Percentiles rank a stretch among this genome's conserved stretches.
phyloP scores from a whole-genome alignment of 192 early-diverging fungal genomes.

The Polychytrium aggregatum region DNA sequence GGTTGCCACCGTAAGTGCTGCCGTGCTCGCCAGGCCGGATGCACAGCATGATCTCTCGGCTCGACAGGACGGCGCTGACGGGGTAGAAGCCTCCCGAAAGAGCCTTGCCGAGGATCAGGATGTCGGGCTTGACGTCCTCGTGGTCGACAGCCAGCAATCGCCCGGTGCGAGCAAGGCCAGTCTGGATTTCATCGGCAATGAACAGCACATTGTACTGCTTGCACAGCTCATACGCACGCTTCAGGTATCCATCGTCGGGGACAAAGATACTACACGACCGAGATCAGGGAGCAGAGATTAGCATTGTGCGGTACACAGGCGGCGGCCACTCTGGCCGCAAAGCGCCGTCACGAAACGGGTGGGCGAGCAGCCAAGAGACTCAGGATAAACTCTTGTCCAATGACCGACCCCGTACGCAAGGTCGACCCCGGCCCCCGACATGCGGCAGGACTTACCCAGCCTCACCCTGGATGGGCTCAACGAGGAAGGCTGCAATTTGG shows the following conservation, averaged over 20 bases:
- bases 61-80: conserved; percentile 84
- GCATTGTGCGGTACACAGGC: no score
- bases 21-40: conserved; percentile 76
- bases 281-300: conserved; percentile 1
- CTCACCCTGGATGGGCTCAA: conserved; percentile 99
- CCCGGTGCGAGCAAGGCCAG: conserved; percentile 88
- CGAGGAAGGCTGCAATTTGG: conserved; percentile 84
- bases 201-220: conserved; percentile 95
- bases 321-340: no score
- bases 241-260: conserved; percentile 86
- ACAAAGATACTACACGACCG: conserved; percentile 64
- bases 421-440: background rate
- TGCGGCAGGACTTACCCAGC: conserved; percentile 50
- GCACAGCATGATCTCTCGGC: conserved; percentile 43
- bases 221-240: conserved; percentile 79
- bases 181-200: conserved; percentile 98
- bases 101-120: conserved; percentile 96
- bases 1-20: conserved; percentile 95
- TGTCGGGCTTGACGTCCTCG: conserved; percentile 84
- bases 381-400: no score
- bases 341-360: no score
- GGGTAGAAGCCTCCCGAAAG: conserved; percentile 95
- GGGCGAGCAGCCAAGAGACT: no score
- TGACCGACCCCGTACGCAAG: no score
- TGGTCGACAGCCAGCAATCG: conserved; percentile 91